These are phyloP conservation scores for Erysimum cheiranthoides DNA, from an alignment of 345 rosid genomes.

Conservation along the genomic window DNA sequence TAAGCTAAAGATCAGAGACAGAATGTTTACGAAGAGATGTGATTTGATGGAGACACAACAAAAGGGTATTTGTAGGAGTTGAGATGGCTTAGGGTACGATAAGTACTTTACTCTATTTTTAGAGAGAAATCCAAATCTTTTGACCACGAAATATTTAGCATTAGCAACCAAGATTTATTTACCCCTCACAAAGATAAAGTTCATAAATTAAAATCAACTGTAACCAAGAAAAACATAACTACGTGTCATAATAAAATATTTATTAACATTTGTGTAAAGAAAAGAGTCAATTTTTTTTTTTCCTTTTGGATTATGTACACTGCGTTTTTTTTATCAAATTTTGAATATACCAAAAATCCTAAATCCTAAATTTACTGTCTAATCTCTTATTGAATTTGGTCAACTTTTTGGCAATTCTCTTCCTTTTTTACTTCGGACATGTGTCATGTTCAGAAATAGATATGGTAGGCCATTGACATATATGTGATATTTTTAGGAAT, in stretches of 20 bases:
- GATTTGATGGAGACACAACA: slow-evolving; percentile 9
- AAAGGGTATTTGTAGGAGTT: slow-evolving; percentile 49
- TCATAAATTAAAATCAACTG: not conserved
- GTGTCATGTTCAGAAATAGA: slow-evolving; percentile 3
- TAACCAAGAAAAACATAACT: not conserved
- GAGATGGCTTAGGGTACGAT: slow-evolving; percentile 4
- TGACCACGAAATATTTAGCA: slow-evolving; percentile 40
- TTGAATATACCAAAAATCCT: not conserved
- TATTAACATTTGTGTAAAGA: not conserved
- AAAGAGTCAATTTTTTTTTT: not conserved
- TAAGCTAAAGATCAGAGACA: slow-evolving; percentile 25
- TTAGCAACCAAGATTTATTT: not conserved
- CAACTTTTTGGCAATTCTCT: not conserved
- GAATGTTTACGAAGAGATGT: slow-evolving; percentile 2
- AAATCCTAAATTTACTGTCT: not conserved
- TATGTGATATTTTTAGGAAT: not conserved
- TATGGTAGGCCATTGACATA: no score
- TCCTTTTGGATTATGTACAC: not conserved
- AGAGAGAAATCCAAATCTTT: slow-evolving; percentile 54
- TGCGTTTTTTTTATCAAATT: not conserved
- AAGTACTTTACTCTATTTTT: slow-evolving; percentile 53
- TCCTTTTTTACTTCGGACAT: not conserved
- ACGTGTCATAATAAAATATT: not conserved
- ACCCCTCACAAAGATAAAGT: not conserved
- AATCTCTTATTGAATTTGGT: not conserved